These are phyloP conservation scores for Fusarium burgessii DNA, from an alignment of 2,329 filamentous ascomycete species.

Conservation along the genomic window DNA sequence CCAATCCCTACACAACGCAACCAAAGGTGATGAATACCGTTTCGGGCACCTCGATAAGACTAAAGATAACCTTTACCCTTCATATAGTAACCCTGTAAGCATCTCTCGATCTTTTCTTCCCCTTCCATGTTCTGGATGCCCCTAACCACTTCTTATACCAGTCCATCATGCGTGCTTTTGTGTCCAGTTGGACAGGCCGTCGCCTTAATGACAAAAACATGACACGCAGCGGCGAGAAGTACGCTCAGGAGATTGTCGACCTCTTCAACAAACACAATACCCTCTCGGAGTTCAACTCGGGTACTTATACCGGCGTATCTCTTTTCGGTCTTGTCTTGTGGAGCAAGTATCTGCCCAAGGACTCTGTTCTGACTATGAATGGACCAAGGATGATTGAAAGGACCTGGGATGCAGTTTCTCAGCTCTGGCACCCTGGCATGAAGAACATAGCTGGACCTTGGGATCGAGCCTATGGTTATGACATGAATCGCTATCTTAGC, in stretches of 20 bases:
- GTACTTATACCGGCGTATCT: slow-evolving; percentile 72
- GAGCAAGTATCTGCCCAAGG: slow-evolving; percentile 67
- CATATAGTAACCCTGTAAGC: slow-evolving; percentile 68
- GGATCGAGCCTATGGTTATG: slow-evolving; percentile 73
- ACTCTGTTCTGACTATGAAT: slow-evolving; percentile 65
- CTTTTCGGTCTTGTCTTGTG: slow-evolving; percentile 69
- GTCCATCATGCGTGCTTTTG: slow-evolving; percentile 71
- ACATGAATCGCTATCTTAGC: slow-evolving; percentile 72
- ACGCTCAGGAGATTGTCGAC: slow-evolving; percentile 66
- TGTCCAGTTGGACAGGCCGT: slow-evolving; percentile 69
- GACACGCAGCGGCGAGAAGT: slow-evolving; percentile 66
- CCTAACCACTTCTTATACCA: neutral
- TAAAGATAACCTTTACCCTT: slow-evolving; percentile 71
- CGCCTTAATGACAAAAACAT: slow-evolving; percentile 67
- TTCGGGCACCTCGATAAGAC: slow-evolving; percentile 66
- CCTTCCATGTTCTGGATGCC: fast-evolving
- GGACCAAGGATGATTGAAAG: slow-evolving; percentile 63
- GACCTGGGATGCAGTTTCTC: slow-evolving; percentile 64
- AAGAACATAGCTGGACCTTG: slow-evolving; percentile 73
- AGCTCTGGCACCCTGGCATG: slow-evolving; percentile 69
- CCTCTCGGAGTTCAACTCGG: slow-evolving; percentile 71
- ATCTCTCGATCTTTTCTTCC: neutral
- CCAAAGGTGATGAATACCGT: slow-evolving; percentile 70
- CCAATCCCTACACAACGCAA: slow-evolving; percentile 65
- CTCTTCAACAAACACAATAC: slow-evolving; percentile 68